Evolutionary conservation across 2,329 filamentous ascomycete species (phyloP).

Genomic region (Diplodia mutila): DNA sequence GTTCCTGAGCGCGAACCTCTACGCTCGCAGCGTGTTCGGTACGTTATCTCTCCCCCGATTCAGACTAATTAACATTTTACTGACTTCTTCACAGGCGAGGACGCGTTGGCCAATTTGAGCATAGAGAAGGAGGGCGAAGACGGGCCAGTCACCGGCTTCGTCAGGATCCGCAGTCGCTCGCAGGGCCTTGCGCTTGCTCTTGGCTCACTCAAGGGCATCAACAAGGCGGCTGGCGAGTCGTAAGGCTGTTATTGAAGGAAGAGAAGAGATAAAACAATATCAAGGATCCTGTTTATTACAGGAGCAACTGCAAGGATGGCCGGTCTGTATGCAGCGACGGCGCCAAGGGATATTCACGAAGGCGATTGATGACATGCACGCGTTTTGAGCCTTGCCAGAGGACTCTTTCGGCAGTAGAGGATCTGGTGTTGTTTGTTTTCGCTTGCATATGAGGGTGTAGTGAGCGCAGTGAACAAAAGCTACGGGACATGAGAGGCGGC

Average conservation of each 20-base stretch:
- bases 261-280: neutral
- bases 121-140: slow-evolving; percentile 97
- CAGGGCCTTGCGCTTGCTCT: slow-evolving; percentile 93
- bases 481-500: neutral
- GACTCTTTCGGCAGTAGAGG: slow-evolving; percentile 17
- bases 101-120: slow-evolving; percentile 93
- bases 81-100: slow-evolving; percentile 72
- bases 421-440: slow-evolving; percentile 19
- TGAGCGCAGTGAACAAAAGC: slow-evolving; percentile 18
- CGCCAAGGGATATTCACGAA: slow-evolving; percentile 14
- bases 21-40: slow-evolving; percentile 97
- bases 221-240: slow-evolving; percentile 47
- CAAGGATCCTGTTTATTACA: slow-evolving; percentile 27
- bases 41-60: slow-evolving; percentile 54
- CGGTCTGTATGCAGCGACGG: slow-evolving; percentile 6
- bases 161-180: slow-evolving; percentile 94
- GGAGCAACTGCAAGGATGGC: neutral
- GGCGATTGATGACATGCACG: slow-evolving; percentile 25
- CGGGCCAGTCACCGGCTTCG: slow-evolving; percentile 94
- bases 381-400: slow-evolving; percentile 10
- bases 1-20: slow-evolving; percentile 95
- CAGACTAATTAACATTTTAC: neutral
- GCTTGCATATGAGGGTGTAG: slow-evolving; percentile 13
- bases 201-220: slow-evolving; percentile 91
- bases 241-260: neutral